Conservation (phyloP, 2,329 filamentous ascomycete genomes). For the Trichoderma sp. region DNA sequence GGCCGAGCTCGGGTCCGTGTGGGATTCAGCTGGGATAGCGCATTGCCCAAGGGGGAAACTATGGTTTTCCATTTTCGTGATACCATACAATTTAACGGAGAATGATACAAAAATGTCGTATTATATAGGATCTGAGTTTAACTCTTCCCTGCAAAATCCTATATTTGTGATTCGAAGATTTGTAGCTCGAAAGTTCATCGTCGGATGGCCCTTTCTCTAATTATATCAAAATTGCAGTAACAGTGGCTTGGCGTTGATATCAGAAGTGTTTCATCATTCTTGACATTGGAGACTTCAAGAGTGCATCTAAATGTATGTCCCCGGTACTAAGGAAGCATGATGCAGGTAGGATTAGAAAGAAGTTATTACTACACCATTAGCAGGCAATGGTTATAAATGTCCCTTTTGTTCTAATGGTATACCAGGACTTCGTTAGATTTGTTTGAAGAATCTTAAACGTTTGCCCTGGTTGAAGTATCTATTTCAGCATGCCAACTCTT, state of each 20-base stretch:
- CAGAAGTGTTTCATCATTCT: not conserved
- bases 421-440: not conserved
- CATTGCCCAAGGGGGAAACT: not conserved
- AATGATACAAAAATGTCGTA: not conserved
- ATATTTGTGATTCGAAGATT: not conserved
- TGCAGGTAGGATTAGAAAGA: not conserved
- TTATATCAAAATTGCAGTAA: not conserved
- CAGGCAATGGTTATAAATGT: not conserved
- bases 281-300: not conserved
- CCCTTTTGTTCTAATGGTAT: not conserved
- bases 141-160: not conserved
- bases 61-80: not conserved
- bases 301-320: not conserved
- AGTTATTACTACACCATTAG: not conserved
- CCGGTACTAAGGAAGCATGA: not conserved
- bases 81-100: not conserved
- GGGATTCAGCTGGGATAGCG: not conserved
- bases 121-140: not conserved
- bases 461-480: not conserved
- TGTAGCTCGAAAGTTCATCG: not conserved
- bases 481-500: not conserved
- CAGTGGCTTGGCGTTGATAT: not conserved
- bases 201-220: not conserved
- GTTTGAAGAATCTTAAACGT: not conserved
- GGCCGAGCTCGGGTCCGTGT: not conserved